Evolutionary conservation across 495 filamentous ascomycete species (phyloP).

Genomic region (Jackrogersella multiformis): DNA sequence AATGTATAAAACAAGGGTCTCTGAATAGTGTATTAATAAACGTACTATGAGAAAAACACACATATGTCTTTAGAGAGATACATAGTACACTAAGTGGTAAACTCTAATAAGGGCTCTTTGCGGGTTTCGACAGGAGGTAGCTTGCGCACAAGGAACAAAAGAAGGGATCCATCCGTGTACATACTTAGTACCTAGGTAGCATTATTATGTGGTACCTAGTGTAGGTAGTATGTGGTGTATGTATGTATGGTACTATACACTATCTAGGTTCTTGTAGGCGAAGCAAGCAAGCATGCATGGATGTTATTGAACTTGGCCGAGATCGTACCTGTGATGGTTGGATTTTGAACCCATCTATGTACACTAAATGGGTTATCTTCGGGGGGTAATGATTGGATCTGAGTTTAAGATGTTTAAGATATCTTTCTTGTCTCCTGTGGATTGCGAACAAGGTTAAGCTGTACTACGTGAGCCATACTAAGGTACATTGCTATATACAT

Average conservation of each 20-base stretch:
- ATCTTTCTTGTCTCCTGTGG: constrained; percentile 10
- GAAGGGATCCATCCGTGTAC: neutral
- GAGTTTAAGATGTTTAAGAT: constrained; percentile 27
- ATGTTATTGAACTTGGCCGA: constrained; percentile 35
- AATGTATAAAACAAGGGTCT: constrained; percentile 26
- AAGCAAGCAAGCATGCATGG: constrained; percentile 6
- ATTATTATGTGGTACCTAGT: neutral
- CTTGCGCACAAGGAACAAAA: constrained; percentile 2
- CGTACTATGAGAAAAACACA: neutral
- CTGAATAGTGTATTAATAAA: neutral
- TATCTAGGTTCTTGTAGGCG: constrained; percentile 7
- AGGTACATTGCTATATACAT: too few species aligned
- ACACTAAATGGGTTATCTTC: constrained; percentile 31
- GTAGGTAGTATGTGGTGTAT: neutral
- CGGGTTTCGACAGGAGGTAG: neutral
- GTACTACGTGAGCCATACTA: constrained; percentile 3
- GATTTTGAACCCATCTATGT: constrained; percentile 16
- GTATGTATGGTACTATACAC: constrained; percentile 7
- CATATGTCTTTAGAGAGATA: constrained; percentile 1
- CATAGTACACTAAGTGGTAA: neutral
- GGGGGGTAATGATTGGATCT: constrained; percentile 36
- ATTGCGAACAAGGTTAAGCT: constrained; percentile 12
- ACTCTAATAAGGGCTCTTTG: neutral
- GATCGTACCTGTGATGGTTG: constrained; percentile 41
- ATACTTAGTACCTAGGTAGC: too few species aligned